Conservation (phyloP, 208 protist genomes). For the Wallacemonas sp. region DNA sequence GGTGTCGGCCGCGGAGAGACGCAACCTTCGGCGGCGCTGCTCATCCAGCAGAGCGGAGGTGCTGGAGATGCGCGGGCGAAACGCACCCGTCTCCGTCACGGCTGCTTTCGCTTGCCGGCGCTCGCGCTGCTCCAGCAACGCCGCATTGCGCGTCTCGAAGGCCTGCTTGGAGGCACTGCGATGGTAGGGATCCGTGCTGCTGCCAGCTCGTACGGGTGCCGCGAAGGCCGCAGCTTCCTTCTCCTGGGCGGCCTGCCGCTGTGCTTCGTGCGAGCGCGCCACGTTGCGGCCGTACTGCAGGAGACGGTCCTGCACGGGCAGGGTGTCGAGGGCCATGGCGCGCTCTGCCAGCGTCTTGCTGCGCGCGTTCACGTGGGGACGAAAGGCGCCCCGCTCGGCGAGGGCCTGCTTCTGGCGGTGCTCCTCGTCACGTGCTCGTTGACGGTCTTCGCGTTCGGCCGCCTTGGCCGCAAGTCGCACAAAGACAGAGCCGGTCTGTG, state of each 20-base stretch:
- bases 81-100: constrained; percentile 32
- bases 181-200: constrained; percentile 14
- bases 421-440: constrained; percentile 31
- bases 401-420: constrained; percentile 44
- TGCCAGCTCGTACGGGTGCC: no score
- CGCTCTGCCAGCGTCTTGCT: constrained; percentile 14
- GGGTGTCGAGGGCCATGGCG: constrained; percentile 21
- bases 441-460: constrained; percentile 27
- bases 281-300: constrained; percentile 74
- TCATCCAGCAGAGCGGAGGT: constrained; percentile 68
- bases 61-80: constrained; percentile 62
- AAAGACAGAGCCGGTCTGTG: constrained; percentile 1
- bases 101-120: constrained; percentile 26
- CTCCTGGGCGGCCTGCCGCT: constrained; percentile 36
- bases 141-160: constrained; percentile 43
- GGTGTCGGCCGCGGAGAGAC: background rate
- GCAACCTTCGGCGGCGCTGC: background rate
- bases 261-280: constrained; percentile 28
- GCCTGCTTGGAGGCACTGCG: constrained; percentile 28
- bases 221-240: constrained; percentile 5
- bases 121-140: constrained; percentile 40
- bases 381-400: constrained; percentile 42
- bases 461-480: constrained; percentile 5
- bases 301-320: constrained; percentile 75
- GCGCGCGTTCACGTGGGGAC: constrained; percentile 51